phyloP scores from a whole-genome alignment of 768 basidiomycete genomes.

The Mrakia gelida region DNA sequence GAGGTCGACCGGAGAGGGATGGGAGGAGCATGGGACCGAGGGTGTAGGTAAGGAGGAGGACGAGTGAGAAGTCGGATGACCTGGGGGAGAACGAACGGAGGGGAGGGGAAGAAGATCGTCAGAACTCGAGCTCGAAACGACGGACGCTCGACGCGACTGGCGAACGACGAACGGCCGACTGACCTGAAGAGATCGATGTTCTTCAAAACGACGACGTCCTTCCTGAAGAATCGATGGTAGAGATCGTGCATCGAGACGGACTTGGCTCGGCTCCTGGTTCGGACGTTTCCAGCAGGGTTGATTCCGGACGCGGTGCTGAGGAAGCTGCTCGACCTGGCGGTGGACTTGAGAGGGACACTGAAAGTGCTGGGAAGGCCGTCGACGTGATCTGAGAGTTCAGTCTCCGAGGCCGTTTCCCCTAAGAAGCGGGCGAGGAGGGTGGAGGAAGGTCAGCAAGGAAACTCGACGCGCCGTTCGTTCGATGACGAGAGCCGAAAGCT shows the following conservation, averaged over 20 bases:
- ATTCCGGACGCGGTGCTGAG: not conserved
- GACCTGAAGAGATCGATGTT: constrained; percentile 85
- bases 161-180: constrained; percentile 39
- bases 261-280: constrained; percentile 37
- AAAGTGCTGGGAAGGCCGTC: not conserved
- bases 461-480: not conserved
- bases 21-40: constrained; percentile 58
- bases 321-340: not conserved
- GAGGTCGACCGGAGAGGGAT: constrained; percentile 54
- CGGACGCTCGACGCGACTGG: not conserved
- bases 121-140: not conserved
- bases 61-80: constrained; percentile 75
- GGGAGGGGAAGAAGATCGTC: constrained; percentile 19
- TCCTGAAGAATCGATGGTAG: constrained; percentile 80
- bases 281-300: constrained; percentile 23
- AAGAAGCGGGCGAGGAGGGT: not conserved
- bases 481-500: not conserved
- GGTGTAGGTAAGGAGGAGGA: constrained; percentile 68
- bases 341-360: not conserved
- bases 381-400: constrained; percentile 18
- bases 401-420: constrained; percentile 21
- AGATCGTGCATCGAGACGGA: constrained; percentile 67
- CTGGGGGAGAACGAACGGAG: constrained; percentile 47
- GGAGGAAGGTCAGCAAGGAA: constrained; percentile 1
- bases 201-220: constrained; percentile 72